Conservation (phyloP, 108 stramenopile genomes). For the Cyclotella sp. region DNA sequence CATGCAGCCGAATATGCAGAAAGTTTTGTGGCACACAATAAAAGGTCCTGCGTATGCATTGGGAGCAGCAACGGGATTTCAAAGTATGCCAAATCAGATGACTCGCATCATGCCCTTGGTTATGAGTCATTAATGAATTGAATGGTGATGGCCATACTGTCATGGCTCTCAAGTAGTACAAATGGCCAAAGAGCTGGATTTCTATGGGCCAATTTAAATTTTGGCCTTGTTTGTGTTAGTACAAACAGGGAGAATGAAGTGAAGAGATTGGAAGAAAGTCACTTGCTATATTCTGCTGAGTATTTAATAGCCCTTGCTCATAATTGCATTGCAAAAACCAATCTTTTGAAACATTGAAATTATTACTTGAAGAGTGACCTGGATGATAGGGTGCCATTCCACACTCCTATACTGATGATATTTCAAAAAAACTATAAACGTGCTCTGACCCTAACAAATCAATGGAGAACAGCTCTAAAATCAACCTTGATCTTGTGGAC, state of each 20-base stretch:
- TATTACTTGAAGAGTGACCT: slow-evolving; percentile 23
- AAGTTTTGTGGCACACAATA: slow-evolving; percentile 24
- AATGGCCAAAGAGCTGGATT: slow-evolving; percentile 57
- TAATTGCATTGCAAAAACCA: neutral
- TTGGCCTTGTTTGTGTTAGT: slow-evolving; percentile 10
- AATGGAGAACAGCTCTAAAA: slow-evolving; percentile 55
- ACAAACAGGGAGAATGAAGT: slow-evolving; percentile 23
- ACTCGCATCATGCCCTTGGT: slow-evolving; percentile 62
- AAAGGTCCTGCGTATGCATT: slow-evolving; percentile 66
- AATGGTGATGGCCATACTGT: slow-evolving; percentile 68
- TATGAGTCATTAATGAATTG: slow-evolving; percentile 58
- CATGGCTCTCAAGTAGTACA: slow-evolving; percentile 63
- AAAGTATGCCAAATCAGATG: slow-evolving; percentile 58
- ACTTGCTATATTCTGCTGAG: neutral
- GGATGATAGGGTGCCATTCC: slow-evolving; percentile 11
- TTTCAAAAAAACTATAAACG: slow-evolving; percentile 61
- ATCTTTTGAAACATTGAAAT: neutral
- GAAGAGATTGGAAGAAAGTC: slow-evolving; percentile 39
- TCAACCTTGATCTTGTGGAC: slow-evolving; percentile 66
- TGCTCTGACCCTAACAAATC: slow-evolving; percentile 44
- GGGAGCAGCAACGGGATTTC: slow-evolving; percentile 72
- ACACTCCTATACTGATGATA: slow-evolving; percentile 61
- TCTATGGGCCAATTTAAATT: slow-evolving; percentile 64
- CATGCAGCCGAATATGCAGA: neutral
- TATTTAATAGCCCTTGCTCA: no score